Evolutionary conservation across 441 rosid genomes (phyloP).

Genomic region (Gossypium gossypioides): DNA sequence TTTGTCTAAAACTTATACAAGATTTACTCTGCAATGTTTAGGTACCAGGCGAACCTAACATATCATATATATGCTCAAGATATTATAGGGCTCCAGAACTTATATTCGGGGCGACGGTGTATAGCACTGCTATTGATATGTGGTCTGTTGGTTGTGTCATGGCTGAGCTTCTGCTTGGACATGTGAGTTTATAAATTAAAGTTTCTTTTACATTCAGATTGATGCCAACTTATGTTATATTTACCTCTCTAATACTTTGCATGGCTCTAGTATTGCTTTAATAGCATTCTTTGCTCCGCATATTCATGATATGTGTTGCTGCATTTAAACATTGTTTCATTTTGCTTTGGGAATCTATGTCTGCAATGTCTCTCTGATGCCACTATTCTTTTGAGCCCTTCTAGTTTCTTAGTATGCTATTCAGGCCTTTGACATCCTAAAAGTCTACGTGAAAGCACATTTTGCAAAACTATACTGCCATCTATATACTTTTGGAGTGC

Average conservation of each 20-base stretch:
- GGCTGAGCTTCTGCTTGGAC: conserved; percentile 84
- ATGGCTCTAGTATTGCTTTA: neutral
- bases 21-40: conserved; percentile 21
- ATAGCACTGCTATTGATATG: conserved; percentile 73
- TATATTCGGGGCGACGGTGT: conserved; percentile 81
- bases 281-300: neutral
- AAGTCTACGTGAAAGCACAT: neutral
- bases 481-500: neutral
- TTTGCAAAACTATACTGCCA: neutral
- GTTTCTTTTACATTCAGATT: neutral
- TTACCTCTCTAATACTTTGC: conserved; percentile 7
- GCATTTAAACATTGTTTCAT: neutral
- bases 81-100: conserved; percentile 87
- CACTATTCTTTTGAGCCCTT: neutral
- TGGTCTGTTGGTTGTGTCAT: conserved; percentile 82
- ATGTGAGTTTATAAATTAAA: conserved; percentile 23
- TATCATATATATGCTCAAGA: conserved; percentile 77
- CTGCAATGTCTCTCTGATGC: neutral
- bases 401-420: neutral
- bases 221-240: neutral
- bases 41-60: conserved; percentile 84
- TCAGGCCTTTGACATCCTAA: neutral
- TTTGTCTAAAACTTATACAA: conserved; percentile 11
- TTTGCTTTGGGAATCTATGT: neutral
- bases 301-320: neutral